A percentile compares a stretch with the other conserved stretches of the same genome.
Conservation (phyloP, 1,284 basidiomycete genomes). For the Peniophora sp. region DNA sequence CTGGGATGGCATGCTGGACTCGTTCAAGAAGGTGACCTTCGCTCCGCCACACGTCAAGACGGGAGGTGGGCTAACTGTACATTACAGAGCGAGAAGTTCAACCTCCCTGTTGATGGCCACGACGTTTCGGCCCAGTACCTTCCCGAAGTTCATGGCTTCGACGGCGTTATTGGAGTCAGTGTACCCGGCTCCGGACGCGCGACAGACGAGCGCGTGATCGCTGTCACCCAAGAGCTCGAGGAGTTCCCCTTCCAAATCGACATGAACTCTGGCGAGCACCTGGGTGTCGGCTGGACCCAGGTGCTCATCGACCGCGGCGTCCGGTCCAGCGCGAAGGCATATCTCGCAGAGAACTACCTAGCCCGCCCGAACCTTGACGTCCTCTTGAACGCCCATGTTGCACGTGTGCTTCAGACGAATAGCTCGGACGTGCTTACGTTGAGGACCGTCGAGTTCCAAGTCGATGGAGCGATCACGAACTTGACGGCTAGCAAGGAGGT, state of each 20-base stretch:
- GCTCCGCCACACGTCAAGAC: not conserved
- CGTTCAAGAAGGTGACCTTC: constrained; percentile 16
- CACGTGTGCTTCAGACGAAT: constrained; percentile 11
- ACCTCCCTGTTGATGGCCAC: constrained; percentile 15
- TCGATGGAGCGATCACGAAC: not conserved
- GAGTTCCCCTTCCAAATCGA: constrained; percentile 19
- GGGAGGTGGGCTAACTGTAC: not conserved
- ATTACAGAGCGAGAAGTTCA: constrained; percentile 19
- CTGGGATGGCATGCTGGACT: constrained; percentile 20
- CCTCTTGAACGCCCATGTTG: constrained; percentile 16
- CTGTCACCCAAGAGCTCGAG: constrained; percentile 14
- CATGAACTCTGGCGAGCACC: constrained; percentile 20
- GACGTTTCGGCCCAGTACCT: constrained; percentile 17
- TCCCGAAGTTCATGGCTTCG: constrained; percentile 15
- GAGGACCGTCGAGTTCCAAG: constrained; percentile 13
- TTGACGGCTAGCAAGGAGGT: not conserved
- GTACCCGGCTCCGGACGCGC: constrained; percentile 15
- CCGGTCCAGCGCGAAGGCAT: constrained; percentile 20
- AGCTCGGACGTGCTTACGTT: constrained; percentile 6
- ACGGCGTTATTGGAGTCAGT: constrained; percentile 18
- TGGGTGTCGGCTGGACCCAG: constrained; percentile 23
- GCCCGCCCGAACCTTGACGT: constrained; percentile 18
- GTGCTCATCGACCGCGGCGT: constrained; percentile 16
- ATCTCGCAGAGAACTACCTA: constrained; percentile 13
- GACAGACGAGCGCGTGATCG: constrained; percentile 16